These are phyloP conservation scores for Oxyria digyna DNA, from an alignment of 148 eudicot genomes.

Conservation along the genomic window DNA sequence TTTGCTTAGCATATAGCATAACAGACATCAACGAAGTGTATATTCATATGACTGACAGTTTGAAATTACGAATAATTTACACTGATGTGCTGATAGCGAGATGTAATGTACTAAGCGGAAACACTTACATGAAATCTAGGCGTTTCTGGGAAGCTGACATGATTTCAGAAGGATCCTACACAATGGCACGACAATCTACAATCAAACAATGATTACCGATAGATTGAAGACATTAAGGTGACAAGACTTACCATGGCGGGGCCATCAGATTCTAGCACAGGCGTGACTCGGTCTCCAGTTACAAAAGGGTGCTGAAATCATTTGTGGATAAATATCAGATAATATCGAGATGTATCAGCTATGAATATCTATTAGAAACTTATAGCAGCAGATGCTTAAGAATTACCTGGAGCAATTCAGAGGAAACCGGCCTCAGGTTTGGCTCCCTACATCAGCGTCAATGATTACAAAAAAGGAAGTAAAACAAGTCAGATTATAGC, in stretches of 20 bases:
- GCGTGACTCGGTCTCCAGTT: conserved; percentile 17
- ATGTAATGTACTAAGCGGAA: neutral
- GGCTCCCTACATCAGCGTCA: conserved; percentile 28
- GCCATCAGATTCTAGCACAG: conserved; percentile 12
- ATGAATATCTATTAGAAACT: neutral
- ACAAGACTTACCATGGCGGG: conserved; percentile 18
- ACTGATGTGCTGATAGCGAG: too few species aligned
- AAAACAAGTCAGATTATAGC: too few species aligned
- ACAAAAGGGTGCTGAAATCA: conserved; percentile 41
- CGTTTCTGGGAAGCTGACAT: conserved; percentile 11
- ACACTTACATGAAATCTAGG: conserved; percentile 24
- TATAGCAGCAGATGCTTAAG: neutral
- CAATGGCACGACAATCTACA: neutral
- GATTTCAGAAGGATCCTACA: conserved; percentile 19
- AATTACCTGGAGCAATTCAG: conserved; percentile 35
- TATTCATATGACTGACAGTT: conserved; percentile 10
- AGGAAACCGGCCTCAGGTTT: conserved; percentile 18
- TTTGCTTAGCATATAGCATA: conserved; percentile 13
- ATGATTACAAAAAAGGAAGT: too few species aligned
- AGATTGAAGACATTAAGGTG: neutral
- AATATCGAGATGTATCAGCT: neutral
- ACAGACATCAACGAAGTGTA: conserved; percentile 20
- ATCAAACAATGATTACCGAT: neutral
- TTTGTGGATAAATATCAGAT: conserved; percentile 4
- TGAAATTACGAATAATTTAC: conserved; percentile 11